Evolutionary conservation across 345 rosid genomes (phyloP).

Genomic region (Pugionium dolabratum): DNA sequence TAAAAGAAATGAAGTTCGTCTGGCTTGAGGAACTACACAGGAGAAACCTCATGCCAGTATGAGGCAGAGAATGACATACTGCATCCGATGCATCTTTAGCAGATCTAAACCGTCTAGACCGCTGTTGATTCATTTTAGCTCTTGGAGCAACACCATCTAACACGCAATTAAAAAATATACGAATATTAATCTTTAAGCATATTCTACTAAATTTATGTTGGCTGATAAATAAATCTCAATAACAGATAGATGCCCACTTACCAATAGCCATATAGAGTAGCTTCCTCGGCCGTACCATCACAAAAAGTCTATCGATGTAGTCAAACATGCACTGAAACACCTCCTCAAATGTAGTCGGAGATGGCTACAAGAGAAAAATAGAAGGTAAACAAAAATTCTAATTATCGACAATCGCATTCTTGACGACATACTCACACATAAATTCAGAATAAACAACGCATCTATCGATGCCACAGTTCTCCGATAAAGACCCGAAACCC

Average conservation of each 20-base stretch:
- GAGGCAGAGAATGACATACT: slow-evolving; percentile 53
- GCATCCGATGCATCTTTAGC: slow-evolving; percentile 94
- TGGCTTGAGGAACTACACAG: slow-evolving; percentile 37
- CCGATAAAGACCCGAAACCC: not conserved
- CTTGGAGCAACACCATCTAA: slow-evolving; percentile 99
- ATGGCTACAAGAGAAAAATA: slow-evolving; percentile 57
- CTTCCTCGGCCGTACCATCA: slow-evolving; percentile 95
- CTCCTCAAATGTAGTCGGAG: slow-evolving; percentile 79
- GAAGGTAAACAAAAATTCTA: not conserved
- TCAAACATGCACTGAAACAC: slow-evolving; percentile 93
- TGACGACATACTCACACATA: too few relatives aligned
- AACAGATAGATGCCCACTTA: slow-evolving; percentile 33
- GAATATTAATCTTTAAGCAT: slow-evolving; percentile 22
- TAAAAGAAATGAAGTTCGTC: slow-evolving; percentile 6
- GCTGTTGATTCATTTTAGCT: slow-evolving; percentile 98
- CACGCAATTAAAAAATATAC: slow-evolving; percentile 26
- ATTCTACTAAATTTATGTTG: not conserved
- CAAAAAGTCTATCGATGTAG: slow-evolving; percentile 91
- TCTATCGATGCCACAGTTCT: too few relatives aligned
- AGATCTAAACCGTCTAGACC: slow-evolving; percentile 94
- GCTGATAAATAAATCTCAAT: not conserved
- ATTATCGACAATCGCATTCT: too few relatives aligned
- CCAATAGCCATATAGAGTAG: slow-evolving; percentile 93
- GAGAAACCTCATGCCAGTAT: slow-evolving; percentile 36
- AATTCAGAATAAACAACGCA: too few relatives aligned